Conservation (phyloP, 2,329 filamentous ascomycete species). For the Penicillium oxalicum region DNA sequence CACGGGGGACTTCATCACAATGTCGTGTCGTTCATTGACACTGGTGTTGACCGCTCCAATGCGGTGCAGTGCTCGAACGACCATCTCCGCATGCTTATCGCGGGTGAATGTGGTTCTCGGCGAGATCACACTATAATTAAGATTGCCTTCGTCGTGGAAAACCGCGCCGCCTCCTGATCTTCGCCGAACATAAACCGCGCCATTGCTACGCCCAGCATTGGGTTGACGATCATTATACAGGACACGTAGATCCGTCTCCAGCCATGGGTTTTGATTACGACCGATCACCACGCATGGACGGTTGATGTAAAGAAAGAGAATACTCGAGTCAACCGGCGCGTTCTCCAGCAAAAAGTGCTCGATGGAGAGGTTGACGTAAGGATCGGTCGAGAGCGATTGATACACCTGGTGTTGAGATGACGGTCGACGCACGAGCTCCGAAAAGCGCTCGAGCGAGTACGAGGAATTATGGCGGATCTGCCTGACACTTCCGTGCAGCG, state of each 20-base stretch:
- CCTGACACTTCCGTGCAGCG: slow-evolving; percentile 6
- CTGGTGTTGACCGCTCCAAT: slow-evolving; percentile 49
- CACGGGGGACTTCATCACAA: slow-evolving; percentile 60
- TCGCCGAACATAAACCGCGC: slow-evolving; percentile 66
- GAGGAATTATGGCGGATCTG: slow-evolving; percentile 27
- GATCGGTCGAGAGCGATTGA: slow-evolving; percentile 62
- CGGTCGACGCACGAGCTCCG: slow-evolving; percentile 29
- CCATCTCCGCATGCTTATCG: slow-evolving; percentile 85
- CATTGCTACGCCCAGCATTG: slow-evolving; percentile 18
- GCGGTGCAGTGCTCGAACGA: slow-evolving; percentile 68
- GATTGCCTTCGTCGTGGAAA: slow-evolving; percentile 87
- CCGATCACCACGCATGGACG: slow-evolving; percentile 82
- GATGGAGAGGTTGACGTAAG: slow-evolving; percentile 86
- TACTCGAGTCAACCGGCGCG: slow-evolving; percentile 62
- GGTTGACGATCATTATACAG: slow-evolving; percentile 43
- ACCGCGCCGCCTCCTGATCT: slow-evolving; percentile 87
- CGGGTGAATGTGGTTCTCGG: slow-evolving; percentile 71
- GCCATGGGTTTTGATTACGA: slow-evolving; percentile 96
- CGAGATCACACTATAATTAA: slow-evolving; percentile 91
- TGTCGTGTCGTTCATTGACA: slow-evolving; percentile 90
- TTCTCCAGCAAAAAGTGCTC: slow-evolving; percentile 83
- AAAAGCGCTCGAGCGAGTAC: slow-evolving; percentile 26
- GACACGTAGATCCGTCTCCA: slow-evolving; percentile 70
- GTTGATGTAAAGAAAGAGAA: slow-evolving; percentile 87
- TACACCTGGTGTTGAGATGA: slow-evolving; percentile 58